A percentile compares a stretch with the other conserved stretches of the same genome.
phyloP scores from a whole-genome alignment of 495 filamentous ascomycete genomes.

The Xylaria sp. region DNA sequence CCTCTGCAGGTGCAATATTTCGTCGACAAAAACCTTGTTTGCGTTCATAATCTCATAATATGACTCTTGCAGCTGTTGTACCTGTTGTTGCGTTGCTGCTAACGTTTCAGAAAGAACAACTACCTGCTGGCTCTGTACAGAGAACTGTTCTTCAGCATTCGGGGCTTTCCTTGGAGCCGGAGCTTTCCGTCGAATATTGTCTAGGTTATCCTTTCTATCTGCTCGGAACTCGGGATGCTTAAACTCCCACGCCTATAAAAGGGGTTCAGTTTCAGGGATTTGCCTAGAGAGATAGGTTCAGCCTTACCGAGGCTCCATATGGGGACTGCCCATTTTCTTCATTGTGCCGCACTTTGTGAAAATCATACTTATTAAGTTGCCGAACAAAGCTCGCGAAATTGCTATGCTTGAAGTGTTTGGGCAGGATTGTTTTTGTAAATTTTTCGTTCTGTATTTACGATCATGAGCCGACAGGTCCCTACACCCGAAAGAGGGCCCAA shows the following conservation, averaged over 20 bases:
- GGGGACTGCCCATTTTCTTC: conserved; percentile 91
- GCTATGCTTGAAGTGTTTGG: conserved; percentile 99
- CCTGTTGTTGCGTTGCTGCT: conserved; percentile 87
- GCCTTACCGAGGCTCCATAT: conserved; percentile 86
- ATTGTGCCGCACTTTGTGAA: conserved; percentile 98
- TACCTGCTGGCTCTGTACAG: conserved; percentile 78
- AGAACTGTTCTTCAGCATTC: conserved; percentile 72
- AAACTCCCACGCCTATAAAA: conserved; percentile 88
- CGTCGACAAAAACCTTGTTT: conserved; percentile 85
- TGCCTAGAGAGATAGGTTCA: conserved; percentile 6
- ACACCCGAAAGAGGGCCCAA: not conserved
- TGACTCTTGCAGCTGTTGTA: conserved; percentile 82
- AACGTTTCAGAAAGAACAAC: conserved; percentile 87
- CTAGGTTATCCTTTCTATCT: conserved; percentile 94
- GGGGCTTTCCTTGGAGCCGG: conserved; percentile 85
- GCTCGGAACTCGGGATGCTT: conserved; percentile 96
- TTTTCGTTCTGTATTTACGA: conserved; percentile 78
- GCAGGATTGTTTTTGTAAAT: conserved; percentile 96
- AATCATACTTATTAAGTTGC: conserved; percentile 99
- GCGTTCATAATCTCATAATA: conserved; percentile 86
- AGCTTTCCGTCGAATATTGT: conserved; percentile 96
- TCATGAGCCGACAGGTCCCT: conserved; percentile 7
- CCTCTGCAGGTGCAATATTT: conserved; percentile 88
- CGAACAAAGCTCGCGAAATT: conserved; percentile 99
- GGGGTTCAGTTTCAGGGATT: conserved; percentile 30